Base-by-base conservation (phyloP, 306 rosid species). In the Trichosanthes cucumerina region DNA sequence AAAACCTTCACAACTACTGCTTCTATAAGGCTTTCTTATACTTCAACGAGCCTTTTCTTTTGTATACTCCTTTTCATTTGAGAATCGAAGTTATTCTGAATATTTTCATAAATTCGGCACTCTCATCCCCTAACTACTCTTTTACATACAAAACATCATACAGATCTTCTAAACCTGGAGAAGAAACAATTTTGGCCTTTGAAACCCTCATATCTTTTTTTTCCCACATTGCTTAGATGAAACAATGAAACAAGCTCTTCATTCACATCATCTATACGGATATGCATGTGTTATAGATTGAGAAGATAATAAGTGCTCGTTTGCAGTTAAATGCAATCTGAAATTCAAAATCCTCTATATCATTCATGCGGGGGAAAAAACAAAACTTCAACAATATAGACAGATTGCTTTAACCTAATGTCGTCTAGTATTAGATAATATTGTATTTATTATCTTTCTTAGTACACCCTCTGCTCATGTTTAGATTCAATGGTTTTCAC, bases 401-500 rank as follows among this genome's bases (percentile, higher is more conserved):
- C 47, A 65, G 47, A 65, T n/a, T 8, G 10, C 52, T 11, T 13
- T 14, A 11, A 41, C 2, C 4, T 21, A 38, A n/a, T n/a, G 52
- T n/a, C 4, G 9, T 39, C 50, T 71, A 23, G 23, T 44, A 71
- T 24, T 44, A 26, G n/a, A 71, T 71, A 28, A 21, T 8, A 44
- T 0, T 0, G 0, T 5, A 43, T 41, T 6, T 12, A n/a, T 66
- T 69, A 13, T 69, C n/a, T 12, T 23, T 70, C 38, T 26, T 47
- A 4, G 56, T 12, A 24, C 34, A 13, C 18, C 36, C n/a, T 21
- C 43, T 70, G 50, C 31, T 66, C 74, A 36, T 38, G 39, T 36
- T 71, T 21, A 44, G 16, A 24, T 75, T 83, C 78, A 80, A 72
- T 47, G 57, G 39, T 24, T 84, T 80, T 66, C 52, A 12, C 87